Evolutionary conservation across 148 eudicot genomes (phyloP).

Genomic region (Dianthus caryophyllus): DNA sequence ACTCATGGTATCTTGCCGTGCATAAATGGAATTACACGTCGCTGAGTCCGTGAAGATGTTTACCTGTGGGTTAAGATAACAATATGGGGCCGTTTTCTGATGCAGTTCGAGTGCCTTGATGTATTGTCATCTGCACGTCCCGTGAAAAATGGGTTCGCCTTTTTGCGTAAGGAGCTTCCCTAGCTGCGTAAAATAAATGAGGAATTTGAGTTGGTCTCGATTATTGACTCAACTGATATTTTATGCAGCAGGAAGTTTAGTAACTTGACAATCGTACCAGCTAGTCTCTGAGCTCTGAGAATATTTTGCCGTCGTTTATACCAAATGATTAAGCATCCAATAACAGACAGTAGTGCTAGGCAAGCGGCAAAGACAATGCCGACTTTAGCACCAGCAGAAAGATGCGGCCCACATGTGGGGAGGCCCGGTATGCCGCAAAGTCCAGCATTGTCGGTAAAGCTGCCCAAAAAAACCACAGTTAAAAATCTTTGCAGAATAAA

Average conservation of each 20-base stretch:
- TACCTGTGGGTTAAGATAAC: conserved; percentile 26
- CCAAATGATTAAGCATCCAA: conserved; percentile 61
- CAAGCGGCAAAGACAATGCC: conserved; percentile 60
- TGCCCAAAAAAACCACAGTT: conserved; percentile 28
- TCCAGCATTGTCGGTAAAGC: conserved; percentile 89
- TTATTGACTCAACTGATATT: not conserved
- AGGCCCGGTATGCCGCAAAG: conserved; percentile 96
- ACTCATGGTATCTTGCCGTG: not conserved
- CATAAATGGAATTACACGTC: not conserved
- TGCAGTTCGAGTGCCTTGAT: conserved; percentile 64
- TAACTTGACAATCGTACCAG: conserved; percentile 44
- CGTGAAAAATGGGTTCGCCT: conserved; percentile 65
- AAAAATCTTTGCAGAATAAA: not conserved
- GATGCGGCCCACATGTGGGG: conserved; percentile 83
- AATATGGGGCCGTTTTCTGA: conserved; percentile 94
- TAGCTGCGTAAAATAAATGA: conserved; percentile 39
- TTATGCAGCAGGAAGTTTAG: not conserved
- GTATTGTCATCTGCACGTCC: conserved; percentile 72
- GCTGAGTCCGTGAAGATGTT: conserved; percentile 7
- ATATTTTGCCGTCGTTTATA: conserved; percentile 97
- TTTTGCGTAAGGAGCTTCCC: conserved; percentile 91
- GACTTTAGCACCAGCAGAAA: conserved; percentile 72
- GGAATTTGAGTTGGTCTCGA: not conserved
- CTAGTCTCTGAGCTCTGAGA: conserved; percentile 81
- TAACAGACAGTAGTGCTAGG: conserved; percentile 38